A percentile compares a stretch with the other conserved stretches of the same genome.
These are phyloP conservation scores for Hypoxylon trugodes DNA, from an alignment of 495 filamentous ascomycete species.

Conservation along the genomic window DNA sequence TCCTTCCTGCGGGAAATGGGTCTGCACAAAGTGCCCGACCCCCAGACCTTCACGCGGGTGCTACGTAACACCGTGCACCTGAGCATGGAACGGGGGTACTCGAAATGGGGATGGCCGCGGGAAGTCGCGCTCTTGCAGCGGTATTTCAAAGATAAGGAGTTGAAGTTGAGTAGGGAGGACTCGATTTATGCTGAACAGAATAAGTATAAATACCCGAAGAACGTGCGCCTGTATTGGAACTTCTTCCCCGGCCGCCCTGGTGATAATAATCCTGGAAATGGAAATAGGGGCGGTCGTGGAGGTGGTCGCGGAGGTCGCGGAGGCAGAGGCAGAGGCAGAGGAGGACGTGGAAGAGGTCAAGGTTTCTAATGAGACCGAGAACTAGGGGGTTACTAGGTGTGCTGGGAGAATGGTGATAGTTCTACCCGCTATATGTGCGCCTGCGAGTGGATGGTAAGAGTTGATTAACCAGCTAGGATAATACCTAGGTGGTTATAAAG, in stretches of 20 bases:
- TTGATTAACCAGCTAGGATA: no score
- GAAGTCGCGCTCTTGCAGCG: constrained; percentile 6
- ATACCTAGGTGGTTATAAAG: no score
- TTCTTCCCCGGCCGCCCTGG: no score
- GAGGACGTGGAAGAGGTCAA: neutral
- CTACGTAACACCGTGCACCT: constrained; percentile 48
- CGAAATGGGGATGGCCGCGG: constrained; percentile 16
- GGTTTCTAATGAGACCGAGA: no score
- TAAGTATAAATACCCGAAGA: no score
- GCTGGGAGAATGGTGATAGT: no score
- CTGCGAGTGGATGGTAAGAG: no score
- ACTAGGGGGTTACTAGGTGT: no score
- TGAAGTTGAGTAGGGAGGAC: no score
- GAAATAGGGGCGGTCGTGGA: neutral
- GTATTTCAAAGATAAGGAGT: neutral
- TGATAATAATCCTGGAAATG: neutral
- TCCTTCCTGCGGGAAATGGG: constrained; percentile 56
- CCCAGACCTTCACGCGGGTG: constrained; percentile 46
- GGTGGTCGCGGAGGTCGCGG: neutral
- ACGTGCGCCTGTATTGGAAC: no score
- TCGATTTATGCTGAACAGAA: no score
- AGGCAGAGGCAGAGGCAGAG: neutral
- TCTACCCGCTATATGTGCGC: no score
- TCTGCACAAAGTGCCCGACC: constrained; percentile 37
- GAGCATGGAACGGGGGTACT: constrained; percentile 56